A percentile compares a stretch with the other conserved stretches of the same genome.
These are phyloP conservation scores for Calonectria henricotiae DNA, from an alignment of 2,329 filamentous ascomycete species.

Conservation along the genomic window DNA sequence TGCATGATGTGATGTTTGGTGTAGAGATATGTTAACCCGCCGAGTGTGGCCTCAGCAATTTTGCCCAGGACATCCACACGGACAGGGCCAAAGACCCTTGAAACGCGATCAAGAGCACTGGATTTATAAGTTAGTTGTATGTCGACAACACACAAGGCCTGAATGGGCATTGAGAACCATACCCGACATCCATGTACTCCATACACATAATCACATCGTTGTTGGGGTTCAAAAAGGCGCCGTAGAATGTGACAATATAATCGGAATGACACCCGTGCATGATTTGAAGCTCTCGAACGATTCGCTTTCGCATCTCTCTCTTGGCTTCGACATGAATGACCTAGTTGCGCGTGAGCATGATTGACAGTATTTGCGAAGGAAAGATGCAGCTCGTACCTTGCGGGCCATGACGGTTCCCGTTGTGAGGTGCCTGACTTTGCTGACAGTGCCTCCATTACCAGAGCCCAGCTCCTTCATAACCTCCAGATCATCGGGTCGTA, in stretches of 20 bases:
- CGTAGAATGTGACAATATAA: constrained; percentile 98
- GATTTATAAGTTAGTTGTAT: constrained; percentile 34
- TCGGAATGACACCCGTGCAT: constrained; percentile 98
- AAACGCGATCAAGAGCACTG: constrained; percentile 93
- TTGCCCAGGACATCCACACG: constrained; percentile 97
- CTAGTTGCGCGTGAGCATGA: constrained; percentile 64
- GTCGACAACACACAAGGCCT: too few relatives aligned
- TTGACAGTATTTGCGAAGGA: background rate
- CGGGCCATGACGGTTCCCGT: constrained; percentile 98
- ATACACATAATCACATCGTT: constrained; percentile 99
- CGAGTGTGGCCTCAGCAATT: constrained; percentile 95
- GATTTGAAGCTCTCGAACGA: constrained; percentile 96
- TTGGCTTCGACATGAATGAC: constrained; percentile 99
- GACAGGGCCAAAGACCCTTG: constrained; percentile 93
- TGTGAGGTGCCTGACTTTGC: constrained; percentile 95
- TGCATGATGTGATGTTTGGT: constrained; percentile 98
- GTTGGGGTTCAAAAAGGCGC: constrained; percentile 95
- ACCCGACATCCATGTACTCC: constrained; percentile 99
- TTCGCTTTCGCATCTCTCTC: constrained; percentile 96
- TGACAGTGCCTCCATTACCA: constrained; percentile 97
- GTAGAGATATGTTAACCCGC: constrained; percentile 95
- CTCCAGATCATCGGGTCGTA: constrained; percentile 92
- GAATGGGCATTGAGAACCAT: constrained; percentile 60
- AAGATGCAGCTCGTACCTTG: constrained; percentile 76
- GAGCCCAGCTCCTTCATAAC: constrained; percentile 95